Base-by-base conservation (phyloP, 345 rosid genomes). In the Melastoma malabathricum region DNA sequence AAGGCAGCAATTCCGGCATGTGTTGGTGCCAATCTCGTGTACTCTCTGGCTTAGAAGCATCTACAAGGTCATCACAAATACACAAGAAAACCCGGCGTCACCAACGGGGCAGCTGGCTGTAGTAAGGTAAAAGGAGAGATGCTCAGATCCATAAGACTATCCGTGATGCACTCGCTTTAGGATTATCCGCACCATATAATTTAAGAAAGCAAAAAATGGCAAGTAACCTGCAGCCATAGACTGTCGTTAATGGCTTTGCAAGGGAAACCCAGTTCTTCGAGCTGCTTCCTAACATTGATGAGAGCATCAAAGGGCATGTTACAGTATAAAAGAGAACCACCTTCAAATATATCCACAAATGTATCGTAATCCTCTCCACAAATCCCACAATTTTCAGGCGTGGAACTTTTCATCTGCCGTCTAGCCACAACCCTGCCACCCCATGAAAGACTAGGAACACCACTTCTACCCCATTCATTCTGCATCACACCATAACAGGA, bases 221-320 rank as follows among this genome's bases (percentile, higher is more conserved):
- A 57, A 59, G 70, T 62, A 64, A 90, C 96, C 96, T 90, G 98
- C 59, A 90, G 69, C 98, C 98, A 90, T 56, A 90, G 94, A 70
- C 94, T 89, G 72, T 90, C 96, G 47, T 90, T 90, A 61, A 86
- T 80, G 44, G 98, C 94, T 75, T 84, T 86, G 80, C 96, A 77
- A 48, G 98, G 98, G 68, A 90, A 86, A 46, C 85, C 98, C 64
- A 82, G 68, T 69, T 81, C 98, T 68, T 90, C 98, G 60, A 90
- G 98, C 62, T 84, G 94, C 68, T 78, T 90, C 68, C 94, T 84
- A 59, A 82, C 92, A 58, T 82, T 86, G 61, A 90, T 67, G 60
- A 90, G 87, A 52, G 79, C 82, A 72, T 86, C 96, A 77, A 90
- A 90, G 43, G 92, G 76, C 96, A 90, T 90, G 68, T 82, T 86